Conservation (phyloP, 306 rosid genomes). For the barrel medic (Medicago truncatula) region DNA sequence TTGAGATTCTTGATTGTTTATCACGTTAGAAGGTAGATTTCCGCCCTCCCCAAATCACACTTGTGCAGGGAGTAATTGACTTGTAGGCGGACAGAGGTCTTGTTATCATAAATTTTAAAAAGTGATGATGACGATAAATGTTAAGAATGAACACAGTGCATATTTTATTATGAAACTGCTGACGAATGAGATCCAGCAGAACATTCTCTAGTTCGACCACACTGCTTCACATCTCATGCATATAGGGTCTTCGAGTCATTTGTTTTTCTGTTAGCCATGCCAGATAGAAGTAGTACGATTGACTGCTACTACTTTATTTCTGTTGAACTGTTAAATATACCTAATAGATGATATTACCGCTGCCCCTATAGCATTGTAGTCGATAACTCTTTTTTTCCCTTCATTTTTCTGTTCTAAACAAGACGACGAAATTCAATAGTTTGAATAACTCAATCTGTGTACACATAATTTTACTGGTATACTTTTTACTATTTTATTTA, state of each 20-base stretch:
- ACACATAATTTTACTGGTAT: neutral
- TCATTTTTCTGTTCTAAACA: neutral
- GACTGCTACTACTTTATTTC: neutral
- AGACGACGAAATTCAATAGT: neutral
- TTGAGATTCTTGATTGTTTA: slow-evolving; percentile 42
- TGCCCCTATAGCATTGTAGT: neutral
- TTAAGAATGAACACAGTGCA: neutral
- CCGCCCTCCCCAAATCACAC: slow-evolving; percentile 5
- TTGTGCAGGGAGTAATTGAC: slow-evolving; percentile 3
- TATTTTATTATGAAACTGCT: slow-evolving; percentile 15
- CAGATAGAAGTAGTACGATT: neutral
- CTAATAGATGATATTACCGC: neutral
- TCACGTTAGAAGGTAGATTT: slow-evolving; percentile 30
- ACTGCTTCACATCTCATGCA: slow-evolving; percentile 1
- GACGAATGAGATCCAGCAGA: slow-evolving; percentile 7
- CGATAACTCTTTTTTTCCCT: neutral
- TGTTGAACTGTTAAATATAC: neutral
- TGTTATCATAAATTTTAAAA: neutral
- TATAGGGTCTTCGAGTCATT: neutral
- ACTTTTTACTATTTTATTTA: neutral
- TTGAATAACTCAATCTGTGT: neutral
- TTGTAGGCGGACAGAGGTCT: slow-evolving; percentile 32
- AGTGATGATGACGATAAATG: slow-evolving; percentile 51
- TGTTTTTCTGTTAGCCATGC: neutral
- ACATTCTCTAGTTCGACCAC: neutral